These are phyloP conservation scores for Metschnikowia kofuensis DNA, from an alignment of 805 yeast species.

Conservation along the genomic window DNA sequence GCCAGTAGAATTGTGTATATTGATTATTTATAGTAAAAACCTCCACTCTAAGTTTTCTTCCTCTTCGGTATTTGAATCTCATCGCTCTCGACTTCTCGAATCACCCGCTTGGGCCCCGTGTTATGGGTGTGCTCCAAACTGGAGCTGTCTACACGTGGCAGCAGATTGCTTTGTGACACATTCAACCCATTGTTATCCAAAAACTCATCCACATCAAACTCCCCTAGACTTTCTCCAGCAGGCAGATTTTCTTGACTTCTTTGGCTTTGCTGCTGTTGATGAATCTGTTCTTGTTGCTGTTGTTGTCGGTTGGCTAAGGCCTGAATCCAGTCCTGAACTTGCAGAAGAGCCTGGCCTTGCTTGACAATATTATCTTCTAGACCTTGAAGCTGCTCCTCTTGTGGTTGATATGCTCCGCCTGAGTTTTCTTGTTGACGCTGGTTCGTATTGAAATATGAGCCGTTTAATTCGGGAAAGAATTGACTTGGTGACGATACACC, in stretches of 20 bases:
- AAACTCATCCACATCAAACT: slow-evolving; percentile 35
- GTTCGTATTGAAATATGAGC: slow-evolving; percentile 7
- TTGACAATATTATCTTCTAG: slow-evolving; percentile 46
- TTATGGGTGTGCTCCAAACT: background rate
- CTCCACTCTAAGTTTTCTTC: background rate
- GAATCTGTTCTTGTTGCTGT: slow-evolving; percentile 19
- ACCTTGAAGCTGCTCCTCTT: slow-evolving; percentile 21
- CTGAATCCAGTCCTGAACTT: slow-evolving; percentile 56
- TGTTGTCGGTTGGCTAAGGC: slow-evolving; percentile 20
- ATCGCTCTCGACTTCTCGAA: slow-evolving; percentile 13
- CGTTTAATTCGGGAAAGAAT: slow-evolving; percentile 32
- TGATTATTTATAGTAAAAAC: too few relatives aligned
- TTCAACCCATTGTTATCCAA: slow-evolving; percentile 15
- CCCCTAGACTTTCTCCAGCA: slow-evolving; percentile 18
- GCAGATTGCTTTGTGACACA: background rate
- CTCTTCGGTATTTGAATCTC: slow-evolving; percentile 1
- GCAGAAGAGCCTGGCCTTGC: slow-evolving; percentile 52
- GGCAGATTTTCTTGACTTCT: slow-evolving; percentile 8
- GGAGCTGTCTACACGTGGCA: background rate
- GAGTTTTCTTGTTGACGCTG: background rate
- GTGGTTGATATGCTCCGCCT: background rate
- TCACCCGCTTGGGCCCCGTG: slow-evolving; percentile 6
- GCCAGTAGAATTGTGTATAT: background rate
- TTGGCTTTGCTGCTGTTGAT: slow-evolving; percentile 13
- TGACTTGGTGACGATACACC: slow-evolving; percentile 30